Base-by-base conservation (phyloP, 2,329 filamentous ascomycete genomes). In the Malbranchea zuffiana region DNA sequence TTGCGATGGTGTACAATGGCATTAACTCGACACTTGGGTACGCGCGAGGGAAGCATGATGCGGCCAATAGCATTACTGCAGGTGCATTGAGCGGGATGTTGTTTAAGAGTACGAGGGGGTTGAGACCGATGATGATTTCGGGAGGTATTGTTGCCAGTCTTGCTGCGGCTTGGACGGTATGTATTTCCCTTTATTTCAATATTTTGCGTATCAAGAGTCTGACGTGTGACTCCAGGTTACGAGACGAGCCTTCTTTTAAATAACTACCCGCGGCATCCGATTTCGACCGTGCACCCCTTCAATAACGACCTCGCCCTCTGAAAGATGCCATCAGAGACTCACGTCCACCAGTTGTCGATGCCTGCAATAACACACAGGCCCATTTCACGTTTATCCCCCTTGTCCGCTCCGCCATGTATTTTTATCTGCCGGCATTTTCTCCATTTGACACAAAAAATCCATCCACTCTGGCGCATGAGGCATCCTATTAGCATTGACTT, bases 1-100 rank as follows among this genome's bases (percentile, higher is more conserved):
- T 98, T 37, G 90, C 92, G 21, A 87, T 98, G 70, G 78, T 86
- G 36, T 98, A 98, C 66, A 98, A 96, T 65, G 82, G 83, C 38
- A 71, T 90, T 60, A 94, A 93, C 67, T 90, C 83, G 20, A 75
- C 75, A 39, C 76, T 93, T 44, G 86, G 85, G 25, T 78, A 82
- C 52, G 60, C 78, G 46, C 72, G 87, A 43, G 85, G 85, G 45
- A 84, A 85, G 65, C 86, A 94, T 51, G 92, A 98, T 60, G 74
- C 85, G 3, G 75, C 80, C 41, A 98, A 98, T 67, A 90, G 85
- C 45, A 74, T 98, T 37, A 63, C 74, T 13, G 88, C 90, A 4
- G 90, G 92, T 47, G 81, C 72, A 1, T 60, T 98, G 50, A 93
- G 86, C 55, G 90, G 90, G 41, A 87, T 88, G 72, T 59, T 98